Evolutionary conservation across 345 rosid genomes (phyloP).

Genomic region (Boechera stricta): DNA sequence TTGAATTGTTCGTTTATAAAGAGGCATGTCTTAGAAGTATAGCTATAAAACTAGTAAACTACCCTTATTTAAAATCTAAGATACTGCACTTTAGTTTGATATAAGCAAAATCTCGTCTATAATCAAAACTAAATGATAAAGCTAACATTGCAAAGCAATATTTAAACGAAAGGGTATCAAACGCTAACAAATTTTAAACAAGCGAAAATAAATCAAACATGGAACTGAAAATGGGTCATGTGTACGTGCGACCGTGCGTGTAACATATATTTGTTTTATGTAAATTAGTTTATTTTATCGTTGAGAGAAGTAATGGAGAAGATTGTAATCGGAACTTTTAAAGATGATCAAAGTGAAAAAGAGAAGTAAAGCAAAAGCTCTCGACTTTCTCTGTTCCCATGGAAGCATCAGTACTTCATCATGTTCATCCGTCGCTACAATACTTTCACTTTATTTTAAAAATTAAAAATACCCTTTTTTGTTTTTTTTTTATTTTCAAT

Average conservation of each 20-base stretch:
- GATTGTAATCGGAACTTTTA: constrained; percentile 47
- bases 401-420: constrained; percentile 47
- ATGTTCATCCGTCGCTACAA: constrained; percentile 45
- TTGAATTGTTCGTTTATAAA: constrained; percentile 15
- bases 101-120: not conserved
- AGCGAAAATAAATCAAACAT: not conserved
- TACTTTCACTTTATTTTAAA: constrained; percentile 45
- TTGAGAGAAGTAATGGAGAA: constrained; percentile 38
- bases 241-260: constrained; percentile 46
- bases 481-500: not conserved
- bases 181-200: not conserved
- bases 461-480: not conserved
- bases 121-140: constrained; percentile 17
- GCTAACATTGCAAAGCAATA: constrained; percentile 24
- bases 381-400: constrained; percentile 46
- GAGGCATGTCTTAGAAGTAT: constrained; percentile 2
- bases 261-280: not conserved
- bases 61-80: not conserved
- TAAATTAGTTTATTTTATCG: not conserved
- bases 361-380: constrained; percentile 50
- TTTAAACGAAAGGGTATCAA: constrained; percentile 23
- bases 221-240: constrained; percentile 31
- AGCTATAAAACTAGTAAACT: not conserved
- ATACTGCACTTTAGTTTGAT: constrained; percentile 4
- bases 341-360: constrained; percentile 49